Base-by-base conservation (phyloP, 139 green algal genomes). In the Volvox reticuliferus region DNA sequence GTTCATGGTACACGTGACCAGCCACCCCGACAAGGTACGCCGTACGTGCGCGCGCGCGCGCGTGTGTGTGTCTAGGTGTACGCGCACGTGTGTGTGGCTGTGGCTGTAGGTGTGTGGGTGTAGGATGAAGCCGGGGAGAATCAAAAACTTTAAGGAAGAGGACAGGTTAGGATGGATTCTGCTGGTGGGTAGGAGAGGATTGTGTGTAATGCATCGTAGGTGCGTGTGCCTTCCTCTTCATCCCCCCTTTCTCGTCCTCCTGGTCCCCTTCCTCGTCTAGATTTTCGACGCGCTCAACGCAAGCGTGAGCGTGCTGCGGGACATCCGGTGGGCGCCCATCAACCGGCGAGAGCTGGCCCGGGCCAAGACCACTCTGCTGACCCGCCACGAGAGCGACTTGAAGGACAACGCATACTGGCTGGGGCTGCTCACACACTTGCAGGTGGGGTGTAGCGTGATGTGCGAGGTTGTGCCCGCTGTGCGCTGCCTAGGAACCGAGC, bases 371-470 rank as follows among this genome's bases (percentile, higher is more conserved):
- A 99, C 98, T 14, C 94, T 99, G 35, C 87, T 99, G 32, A 98
- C 98, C 69, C 96, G 98, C 32, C 98, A 99, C 93, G 98, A 99
- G 94, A 96, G 90, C 13, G 98, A 99, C 81, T 92, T 99, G 12
- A 99, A 98, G 95, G 94, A 96, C 91, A 99, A 99, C 92, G 79
- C 90, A 76, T 99, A 99, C 94, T 98, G 97, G 96, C 92, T 99
- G 83, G 96, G 96, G 37, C 94, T 99, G 86, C 93, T 99, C 32
- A 99, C 98, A 17, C 98, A 99, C 96, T 91, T 99, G 90, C 98
- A 99, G 94, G 90, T 28, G 24, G 65, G 65, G 3, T 55, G 44
- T 55, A 55, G 44, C 5, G 5, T 14, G 44, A 55, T 55, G n/a
- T n/a, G 9, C 44, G 44, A 55, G 44, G 9, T 55, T 55, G 44